Conservation (phyloP, 495 filamentous ascomycete species). For the Chaetomium fimeti region DNA sequence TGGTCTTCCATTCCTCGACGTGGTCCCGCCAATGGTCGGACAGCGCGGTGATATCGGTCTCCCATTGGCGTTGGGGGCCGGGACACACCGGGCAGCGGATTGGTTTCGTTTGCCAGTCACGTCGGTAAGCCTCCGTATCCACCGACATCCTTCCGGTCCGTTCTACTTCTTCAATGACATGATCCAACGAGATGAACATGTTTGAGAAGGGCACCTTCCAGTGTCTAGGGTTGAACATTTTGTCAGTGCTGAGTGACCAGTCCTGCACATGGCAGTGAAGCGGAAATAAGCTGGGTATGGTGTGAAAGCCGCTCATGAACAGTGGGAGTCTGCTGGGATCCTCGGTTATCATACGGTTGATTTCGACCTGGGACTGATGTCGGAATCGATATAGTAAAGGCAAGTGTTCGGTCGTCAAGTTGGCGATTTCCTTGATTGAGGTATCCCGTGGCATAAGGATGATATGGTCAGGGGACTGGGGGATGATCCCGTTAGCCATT, state of each 20-base stretch:
- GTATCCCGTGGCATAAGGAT: conserved; percentile 6
- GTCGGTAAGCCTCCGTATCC: background rate
- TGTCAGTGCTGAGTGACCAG: conserved; percentile 8
- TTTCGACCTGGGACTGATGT: background rate
- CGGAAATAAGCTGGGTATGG: conserved; percentile 1
- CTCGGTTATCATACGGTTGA: background rate
- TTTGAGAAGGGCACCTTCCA: conserved; percentile 10
- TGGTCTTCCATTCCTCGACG: conserved; percentile 10
- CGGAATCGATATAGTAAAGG: background rate
- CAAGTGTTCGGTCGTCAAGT: background rate
- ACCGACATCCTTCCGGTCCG: conserved; percentile 3
- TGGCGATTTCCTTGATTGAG: background rate
- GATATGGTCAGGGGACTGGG: background rate
- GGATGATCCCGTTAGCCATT: background rate
- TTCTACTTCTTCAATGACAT: conserved; percentile 6
- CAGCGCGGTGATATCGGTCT: background rate
- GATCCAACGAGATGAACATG: conserved; percentile 1
- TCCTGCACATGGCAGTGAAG: conserved; percentile 4
- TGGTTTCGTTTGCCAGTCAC: conserved; percentile 5
- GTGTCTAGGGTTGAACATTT: conserved; percentile 3
- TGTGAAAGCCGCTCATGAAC: background rate
- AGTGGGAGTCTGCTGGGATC: background rate
- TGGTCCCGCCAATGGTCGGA: background rate
- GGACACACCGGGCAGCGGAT: conserved; percentile 13
- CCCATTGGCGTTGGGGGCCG: conserved; percentile 4